Base-by-base conservation (phyloP, 257 asterid species). In the Ligustrum vulgare region DNA sequence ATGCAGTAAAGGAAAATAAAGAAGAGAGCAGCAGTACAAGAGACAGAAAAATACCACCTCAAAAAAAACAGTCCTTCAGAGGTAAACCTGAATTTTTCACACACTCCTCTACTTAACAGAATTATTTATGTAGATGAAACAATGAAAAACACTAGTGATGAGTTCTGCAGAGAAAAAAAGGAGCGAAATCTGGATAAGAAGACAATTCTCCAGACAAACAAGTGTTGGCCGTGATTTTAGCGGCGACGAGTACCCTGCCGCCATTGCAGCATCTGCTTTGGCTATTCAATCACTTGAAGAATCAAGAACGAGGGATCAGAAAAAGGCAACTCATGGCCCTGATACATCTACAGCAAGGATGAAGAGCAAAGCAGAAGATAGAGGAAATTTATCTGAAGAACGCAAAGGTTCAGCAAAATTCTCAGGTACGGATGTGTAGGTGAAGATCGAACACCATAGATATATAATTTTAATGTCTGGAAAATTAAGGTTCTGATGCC, bases 251-350 rank as follows among this genome's bases (percentile, higher is more conserved):
- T 91, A 89, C 65, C 91, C 86, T 18, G 74, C 89, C 60, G 97
- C 98, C 3, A 86, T 91, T 72, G 98, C 98, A 16, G 98, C 97
- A 23, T 93, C 97, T 70, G 98, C 98, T 67, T 88, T 79, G 72
- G 98, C 98, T 33, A 75, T 94, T 78, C 86, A 86, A 76, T 80
- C 91, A 18, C 87, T 88, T 4, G 93, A 94, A 77, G 92, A 87
- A 76, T 78, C 90, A 65, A 76, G 78, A 25, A 12, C 13, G 1
- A 66, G 69, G 70, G 84, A 78, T 68, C 67, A 64, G 56, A 77
- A 70, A 58, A 82, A 76, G 66, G 69, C 62, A 64, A 33, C 54
- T 60, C 75, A 56, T 49, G 82, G 75, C 63, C 80, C 41, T 41
- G 86, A 82, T 65, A 81, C 23, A 82, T 71, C 85, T 68, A n/a